Base-by-base conservation (phyloP, 768 basidiomycete genomes). In the Mycena sanguinolenta region DNA sequence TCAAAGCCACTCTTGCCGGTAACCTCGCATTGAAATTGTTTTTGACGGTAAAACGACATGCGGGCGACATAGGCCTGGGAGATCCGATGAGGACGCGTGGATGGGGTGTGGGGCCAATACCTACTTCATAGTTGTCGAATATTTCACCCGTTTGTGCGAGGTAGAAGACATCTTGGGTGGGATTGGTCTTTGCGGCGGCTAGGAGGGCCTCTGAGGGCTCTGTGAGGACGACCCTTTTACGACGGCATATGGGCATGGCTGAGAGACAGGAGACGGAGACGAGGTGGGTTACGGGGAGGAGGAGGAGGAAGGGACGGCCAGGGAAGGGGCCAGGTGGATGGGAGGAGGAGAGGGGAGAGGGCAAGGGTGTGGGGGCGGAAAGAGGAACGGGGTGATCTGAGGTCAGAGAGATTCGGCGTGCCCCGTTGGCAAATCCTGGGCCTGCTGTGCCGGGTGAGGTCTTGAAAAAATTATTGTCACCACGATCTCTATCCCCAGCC, bases 1-100 rank as follows among this genome's bases (percentile, higher is more conserved):
- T 95, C 93, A 63, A 99, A 87, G 63, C 92, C 91, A 74, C 94
- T 93, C 84, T 96, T 97, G 81, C 97, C 96, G 38, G 95, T 96
- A 76, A 97, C 95, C 84, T 98, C 97, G 79, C 97, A 99, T 78
- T 97, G 95, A 82, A 98, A 99, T 77, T 96, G 92, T 77, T 95
- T 96, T 69, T 95, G 88, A 63, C 91, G 89, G 84, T 98, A 98
- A 86, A 98, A 99, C 69, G 94, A 92, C 89, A 97, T 94, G 76
- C 97, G 92, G 38, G 94, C 90, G 53, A 93, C 90, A 84, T 97
- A 98, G 27, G 95, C 90, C 87, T 88, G 77, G 16, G 71, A 63
- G 75, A 69, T 54, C 58, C 74, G 49, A 64, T 71, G 75, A 79
- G 66, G 66, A 57, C 63, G 75, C 75, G 71, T 74, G 78, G 76